Evolutionary conservation across 306 rosid species (phyloP).

Genomic region (Malus sieversii): DNA sequence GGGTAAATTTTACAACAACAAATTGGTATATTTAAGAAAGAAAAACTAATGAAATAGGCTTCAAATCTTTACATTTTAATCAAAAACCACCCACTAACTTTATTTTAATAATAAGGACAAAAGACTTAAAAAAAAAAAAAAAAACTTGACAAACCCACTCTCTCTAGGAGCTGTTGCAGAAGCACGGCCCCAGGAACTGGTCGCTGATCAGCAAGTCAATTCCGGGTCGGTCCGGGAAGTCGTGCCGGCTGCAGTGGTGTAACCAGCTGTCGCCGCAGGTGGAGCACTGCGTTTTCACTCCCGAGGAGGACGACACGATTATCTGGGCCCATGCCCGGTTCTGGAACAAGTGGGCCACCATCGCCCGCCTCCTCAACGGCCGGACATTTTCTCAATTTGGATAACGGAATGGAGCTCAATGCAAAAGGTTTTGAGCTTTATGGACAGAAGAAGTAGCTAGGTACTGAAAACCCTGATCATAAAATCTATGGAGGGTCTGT

Average conservation of each 20-base stretch:
- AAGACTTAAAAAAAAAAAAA: too few relatives aligned
- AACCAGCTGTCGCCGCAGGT: constrained; percentile 95
- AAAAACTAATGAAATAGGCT: too few relatives aligned
- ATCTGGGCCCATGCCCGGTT: constrained; percentile 85
- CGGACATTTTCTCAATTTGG: neutral
- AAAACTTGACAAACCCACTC: constrained; percentile 15
- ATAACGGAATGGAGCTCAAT: neutral
- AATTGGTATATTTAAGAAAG: too few relatives aligned
- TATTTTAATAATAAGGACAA: too few relatives aligned
- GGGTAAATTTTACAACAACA: too few relatives aligned
- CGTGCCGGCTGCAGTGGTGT: constrained; percentile 93
- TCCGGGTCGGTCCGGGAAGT: constrained; percentile 86
- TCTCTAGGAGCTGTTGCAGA: constrained; percentile 59
- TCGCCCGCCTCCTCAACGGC: constrained; percentile 78
- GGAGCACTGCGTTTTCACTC: constrained; percentile 77
- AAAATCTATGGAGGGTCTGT: neutral
- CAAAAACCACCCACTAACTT: too few relatives aligned
- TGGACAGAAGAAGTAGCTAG: constrained; percentile 1
- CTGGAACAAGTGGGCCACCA: constrained; percentile 97
- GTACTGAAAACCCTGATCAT: neutral
- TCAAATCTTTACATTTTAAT: too few relatives aligned
- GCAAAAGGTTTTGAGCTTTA: neutral
- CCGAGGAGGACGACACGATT: constrained; percentile 85
- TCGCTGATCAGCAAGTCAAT: constrained; percentile 78
- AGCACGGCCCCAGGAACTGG: constrained; percentile 91